Conservation (phyloP, 2,329 filamentous ascomycete genomes). For the Sarocladium strictum region DNA sequence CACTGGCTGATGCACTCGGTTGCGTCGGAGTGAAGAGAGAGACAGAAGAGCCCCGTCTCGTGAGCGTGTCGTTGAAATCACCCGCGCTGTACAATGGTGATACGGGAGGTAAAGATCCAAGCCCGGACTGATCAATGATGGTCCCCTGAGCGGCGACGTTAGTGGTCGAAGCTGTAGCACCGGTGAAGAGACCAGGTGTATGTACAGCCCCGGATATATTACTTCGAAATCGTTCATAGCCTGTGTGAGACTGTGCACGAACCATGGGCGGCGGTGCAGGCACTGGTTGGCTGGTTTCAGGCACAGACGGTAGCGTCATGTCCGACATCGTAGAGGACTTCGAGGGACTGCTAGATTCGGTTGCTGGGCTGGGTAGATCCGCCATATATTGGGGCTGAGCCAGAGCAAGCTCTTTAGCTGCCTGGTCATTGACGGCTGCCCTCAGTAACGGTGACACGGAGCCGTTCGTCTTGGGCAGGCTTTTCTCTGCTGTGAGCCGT, state of each 20-base stretch:
- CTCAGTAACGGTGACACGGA: neutral
- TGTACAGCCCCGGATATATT: constrained; percentile 15
- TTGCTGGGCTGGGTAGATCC: constrained; percentile 14
- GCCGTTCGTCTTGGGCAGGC: constrained; percentile 11
- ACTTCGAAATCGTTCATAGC: constrained; percentile 18
- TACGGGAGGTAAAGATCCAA: constrained; percentile 22
- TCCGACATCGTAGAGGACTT: neutral
- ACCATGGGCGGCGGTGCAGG: constrained; percentile 18
- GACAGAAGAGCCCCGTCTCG: constrained; percentile 14
- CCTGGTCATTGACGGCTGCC: constrained; percentile 1
- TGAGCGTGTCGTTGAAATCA: neutral
- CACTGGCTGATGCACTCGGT: constrained; percentile 36
- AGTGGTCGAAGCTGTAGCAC: constrained; percentile 32
- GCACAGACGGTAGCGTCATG: neutral
- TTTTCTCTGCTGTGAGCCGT: constrained; percentile 14
- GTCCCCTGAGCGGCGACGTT: constrained; percentile 36
- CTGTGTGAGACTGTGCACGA: constrained; percentile 26
- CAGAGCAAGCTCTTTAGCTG: constrained; percentile 9
- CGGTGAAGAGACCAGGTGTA: constrained; percentile 23
- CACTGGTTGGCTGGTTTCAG: neutral
- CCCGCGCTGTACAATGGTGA: constrained; percentile 15
- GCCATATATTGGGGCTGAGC: constrained; percentile 19
- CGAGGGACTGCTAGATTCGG: neutral
- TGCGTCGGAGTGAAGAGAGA: constrained; percentile 42
- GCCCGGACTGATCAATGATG: constrained; percentile 34